Evolutionary conservation across 495 filamentous ascomycete species (phyloP).

Genomic region (Hypoxylon crocopeplum): DNA sequence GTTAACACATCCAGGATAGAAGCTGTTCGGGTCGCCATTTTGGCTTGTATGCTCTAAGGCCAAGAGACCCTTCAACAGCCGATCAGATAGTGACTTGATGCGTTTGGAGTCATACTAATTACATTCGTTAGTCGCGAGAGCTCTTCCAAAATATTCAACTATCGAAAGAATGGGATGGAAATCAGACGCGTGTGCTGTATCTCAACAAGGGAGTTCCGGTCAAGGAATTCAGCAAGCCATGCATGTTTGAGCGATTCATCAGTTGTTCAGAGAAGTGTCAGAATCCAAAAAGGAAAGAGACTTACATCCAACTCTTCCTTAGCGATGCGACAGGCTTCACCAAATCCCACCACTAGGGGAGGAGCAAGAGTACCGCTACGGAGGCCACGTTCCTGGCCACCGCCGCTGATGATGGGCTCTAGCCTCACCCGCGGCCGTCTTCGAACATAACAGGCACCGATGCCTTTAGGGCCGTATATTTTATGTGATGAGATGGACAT

Average conservation of each 20-base stretch:
- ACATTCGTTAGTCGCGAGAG: slow-evolving; percentile 37
- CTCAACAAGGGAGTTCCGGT: slow-evolving; percentile 58
- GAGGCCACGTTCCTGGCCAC: slow-evolving; percentile 93
- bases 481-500: slow-evolving; percentile 99
- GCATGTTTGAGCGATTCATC: slow-evolving; percentile 76
- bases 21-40: slow-evolving; percentile 82
- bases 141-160: slow-evolving; percentile 15
- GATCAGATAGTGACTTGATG: slow-evolving; percentile 80
- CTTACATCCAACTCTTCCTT: slow-evolving; percentile 88
- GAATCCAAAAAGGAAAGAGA: slow-evolving; percentile 18
- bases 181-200: slow-evolving; percentile 60
- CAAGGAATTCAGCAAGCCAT: slow-evolving; percentile 66
- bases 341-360: slow-evolving; percentile 87
- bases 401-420: slow-evolving; percentile 94
- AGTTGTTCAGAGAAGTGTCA: slow-evolving; percentile 38
- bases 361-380: slow-evolving; percentile 94
- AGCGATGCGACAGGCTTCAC: slow-evolving; percentile 92
- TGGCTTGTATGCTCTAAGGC: slow-evolving; percentile 89
- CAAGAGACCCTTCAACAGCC: slow-evolving; percentile 79
- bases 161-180: background rate
- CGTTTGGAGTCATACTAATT: slow-evolving; percentile 87
- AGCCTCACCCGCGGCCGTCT: slow-evolving; percentile 90
- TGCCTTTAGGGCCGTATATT: slow-evolving; percentile 97
- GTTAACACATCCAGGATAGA: slow-evolving; percentile 97
- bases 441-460: slow-evolving; percentile 94